Conservation (phyloP, 2,329 filamentous ascomycete species). For the Alternaria gaisen region DNA sequence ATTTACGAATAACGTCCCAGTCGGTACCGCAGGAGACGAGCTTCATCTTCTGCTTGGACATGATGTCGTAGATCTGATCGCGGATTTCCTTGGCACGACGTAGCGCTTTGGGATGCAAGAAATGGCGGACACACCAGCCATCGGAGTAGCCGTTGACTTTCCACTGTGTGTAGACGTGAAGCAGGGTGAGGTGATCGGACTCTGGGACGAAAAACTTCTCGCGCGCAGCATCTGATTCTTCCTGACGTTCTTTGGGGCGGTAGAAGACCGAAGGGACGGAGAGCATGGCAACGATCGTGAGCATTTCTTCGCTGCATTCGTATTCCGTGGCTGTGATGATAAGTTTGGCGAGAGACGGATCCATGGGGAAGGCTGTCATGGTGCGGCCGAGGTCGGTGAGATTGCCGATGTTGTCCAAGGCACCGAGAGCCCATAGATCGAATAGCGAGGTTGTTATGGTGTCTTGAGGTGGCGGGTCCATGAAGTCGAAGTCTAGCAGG, state of each 20-base stretch:
- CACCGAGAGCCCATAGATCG: slow-evolving; percentile 94
- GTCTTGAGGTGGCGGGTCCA: slow-evolving; percentile 98
- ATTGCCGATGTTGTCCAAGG: slow-evolving; percentile 91
- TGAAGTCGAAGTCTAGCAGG: slow-evolving; percentile 95
- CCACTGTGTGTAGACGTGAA: slow-evolving; percentile 97
- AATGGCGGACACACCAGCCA: slow-evolving; percentile 91
- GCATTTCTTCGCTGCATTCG: slow-evolving; percentile 95
- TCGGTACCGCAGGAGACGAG: slow-evolving; percentile 91
- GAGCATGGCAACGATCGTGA: slow-evolving; percentile 97
- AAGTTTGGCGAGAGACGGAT: slow-evolving; percentile 92
- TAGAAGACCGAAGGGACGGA: slow-evolving; percentile 97
- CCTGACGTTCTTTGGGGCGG: slow-evolving; percentile 92
- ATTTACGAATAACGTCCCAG: slow-evolving; percentile 94
- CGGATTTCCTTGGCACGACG: slow-evolving; percentile 92
- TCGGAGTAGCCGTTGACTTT: slow-evolving; percentile 89
- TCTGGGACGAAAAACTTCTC: slow-evolving; percentile 99
- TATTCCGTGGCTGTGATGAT: slow-evolving; percentile 91
- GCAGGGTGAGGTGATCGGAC: slow-evolving; percentile 92
- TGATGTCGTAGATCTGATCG: slow-evolving; percentile 92
- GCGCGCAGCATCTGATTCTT: slow-evolving; percentile 92
- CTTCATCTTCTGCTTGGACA: slow-evolving; percentile 90
- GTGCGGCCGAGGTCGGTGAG: slow-evolving; percentile 85
- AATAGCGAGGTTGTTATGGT: slow-evolving; percentile 97
- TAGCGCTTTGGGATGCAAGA: slow-evolving; percentile 93
- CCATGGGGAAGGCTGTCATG: slow-evolving; percentile 99